Evolutionary conservation across 192 early-diverging fungal genomes (phyloP), one percentile per base, ranked within the genome.

Genomic region (Rhizoclosmatium globosum): DNA sequence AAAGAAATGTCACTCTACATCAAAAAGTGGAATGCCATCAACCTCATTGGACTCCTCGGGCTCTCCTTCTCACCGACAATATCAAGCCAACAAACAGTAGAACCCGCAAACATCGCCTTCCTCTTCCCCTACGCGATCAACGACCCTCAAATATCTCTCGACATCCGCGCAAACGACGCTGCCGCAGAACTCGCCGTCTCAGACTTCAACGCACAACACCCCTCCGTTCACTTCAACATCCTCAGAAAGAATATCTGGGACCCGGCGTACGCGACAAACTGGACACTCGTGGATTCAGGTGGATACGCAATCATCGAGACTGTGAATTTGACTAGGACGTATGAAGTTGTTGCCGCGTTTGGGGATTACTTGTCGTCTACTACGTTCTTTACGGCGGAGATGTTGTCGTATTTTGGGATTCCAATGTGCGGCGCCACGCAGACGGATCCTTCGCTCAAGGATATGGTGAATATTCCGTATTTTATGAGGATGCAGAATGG

Each of bases 371-470:
- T 57, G 65, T 65, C 71, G 64, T 46, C 21, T 3, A 77, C 76
- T 6, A 77, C 76, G 39, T 44, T 19, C 23, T 68, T 68, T 46
- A 38, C 67, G 17, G 67, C 67, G 6, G 67, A 68, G 43, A 41
- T 68, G 11, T 47, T 68, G 67, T 43, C 38, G 7, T 68, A 68
- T 46, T 68, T 68, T 44, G 13, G 9, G 46, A 46, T 77, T 68
- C 76, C 76, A 21, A 71, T 77, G 46, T 77, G 76, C 48, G 76
- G 76, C 41, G 64, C 76, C 3, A 47, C 65, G 15, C 76, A 77
- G 39, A 77, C 38, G 11, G 66, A 66, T 21, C 65, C 59, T 3
- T 50, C 76, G 7, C 41, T 77, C 3, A 46, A 65, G 4, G 76
- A 77, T 64, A 66, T 46, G 43, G 21, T 31, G 42, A 77, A 77